phyloP scores from a whole-genome alignment of 2,329 filamentous ascomycete species.

The Echinosphaeria canescens region DNA sequence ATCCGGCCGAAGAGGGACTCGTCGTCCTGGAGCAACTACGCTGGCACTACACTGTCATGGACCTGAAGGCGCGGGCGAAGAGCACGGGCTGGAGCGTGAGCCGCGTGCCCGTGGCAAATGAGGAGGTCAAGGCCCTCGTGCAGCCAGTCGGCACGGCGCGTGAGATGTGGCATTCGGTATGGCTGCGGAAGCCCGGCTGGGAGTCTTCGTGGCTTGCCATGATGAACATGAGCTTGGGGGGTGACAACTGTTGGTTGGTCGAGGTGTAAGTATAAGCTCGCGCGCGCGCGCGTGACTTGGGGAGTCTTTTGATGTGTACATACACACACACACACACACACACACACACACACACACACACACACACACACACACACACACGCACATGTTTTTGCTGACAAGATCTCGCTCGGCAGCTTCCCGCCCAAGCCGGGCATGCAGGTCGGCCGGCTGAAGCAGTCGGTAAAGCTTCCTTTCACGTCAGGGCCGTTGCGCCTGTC shows the following conservation, averaged over 20 bases:
- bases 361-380: too few relatives aligned
- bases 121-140: conserved; percentile 35
- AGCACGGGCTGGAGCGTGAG: conserved; percentile 40
- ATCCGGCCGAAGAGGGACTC: conserved; percentile 32
- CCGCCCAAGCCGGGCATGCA: conserved; percentile 2
- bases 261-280: conserved; percentile 36
- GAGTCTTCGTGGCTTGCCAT: conserved; percentile 48
- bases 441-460: conserved; percentile 1
- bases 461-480: conserved; percentile 16
- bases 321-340: not conserved
- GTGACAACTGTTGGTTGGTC: conserved; percentile 63
- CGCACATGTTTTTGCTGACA: too few relatives aligned
- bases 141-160: conserved; percentile 29
- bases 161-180: conserved; percentile 39
- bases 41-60: conserved; percentile 35
- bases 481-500: conserved; percentile 20
- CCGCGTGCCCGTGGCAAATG: conserved; percentile 21
- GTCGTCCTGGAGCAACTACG: conserved; percentile 36
- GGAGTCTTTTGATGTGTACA: not conserved
- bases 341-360: too few relatives aligned
- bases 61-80: conserved; percentile 35
- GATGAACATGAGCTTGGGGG: conserved; percentile 45
- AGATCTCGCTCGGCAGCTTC: conserved; percentile 1
- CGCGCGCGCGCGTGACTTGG: too few relatives aligned
- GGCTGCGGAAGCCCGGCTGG: conserved; percentile 58